phyloP scores from a whole-genome alignment of 163 green algal genomes.

The Trebouxia gelatinosa region DNA sequence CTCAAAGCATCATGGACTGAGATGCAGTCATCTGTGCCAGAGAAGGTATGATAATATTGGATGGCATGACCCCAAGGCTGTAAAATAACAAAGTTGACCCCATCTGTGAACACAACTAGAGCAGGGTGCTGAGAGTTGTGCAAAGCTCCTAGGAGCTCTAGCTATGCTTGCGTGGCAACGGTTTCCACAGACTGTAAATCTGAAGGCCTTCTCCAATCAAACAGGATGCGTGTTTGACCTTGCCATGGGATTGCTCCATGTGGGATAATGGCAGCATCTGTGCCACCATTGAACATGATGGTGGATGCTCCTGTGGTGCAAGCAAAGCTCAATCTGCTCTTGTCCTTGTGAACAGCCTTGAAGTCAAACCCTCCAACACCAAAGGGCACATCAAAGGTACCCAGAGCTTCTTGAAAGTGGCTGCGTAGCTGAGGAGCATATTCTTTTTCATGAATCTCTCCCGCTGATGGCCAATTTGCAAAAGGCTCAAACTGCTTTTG shows the following conservation, averaged over 20 bases:
- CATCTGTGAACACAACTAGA: constrained; percentile 22
- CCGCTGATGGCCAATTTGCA: constrained; percentile 2
- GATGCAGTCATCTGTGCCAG: constrained; percentile 13
- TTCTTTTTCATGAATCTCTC: constrained; percentile 4
- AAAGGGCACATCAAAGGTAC: constrained; percentile 5
- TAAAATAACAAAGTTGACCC: constrained; percentile 24
- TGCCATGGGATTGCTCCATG: constrained; percentile 10
- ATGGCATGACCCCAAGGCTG: constrained; percentile 10
- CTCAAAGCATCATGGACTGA: constrained; percentile 8
- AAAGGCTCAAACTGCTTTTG: constrained; percentile 15
- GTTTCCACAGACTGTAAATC: constrained; percentile 1
- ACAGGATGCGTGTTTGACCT: background rate
- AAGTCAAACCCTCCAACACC: constrained; percentile 19
- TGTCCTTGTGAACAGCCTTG: background rate
- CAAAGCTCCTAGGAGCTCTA: constrained; percentile 18
- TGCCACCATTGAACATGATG: background rate
- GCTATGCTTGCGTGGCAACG: constrained; percentile 1
- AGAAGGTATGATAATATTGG: constrained; percentile 16
- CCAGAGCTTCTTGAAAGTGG: background rate
- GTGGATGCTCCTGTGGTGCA: too few species aligned
- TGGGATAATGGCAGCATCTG: background rate
- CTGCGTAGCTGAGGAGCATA: constrained; percentile 4
- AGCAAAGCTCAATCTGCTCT: too few species aligned
- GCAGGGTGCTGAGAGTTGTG: constrained; percentile 20
- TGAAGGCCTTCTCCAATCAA: constrained; percentile 17